A percentile compares a stretch with the other conserved stretches of the same genome.
phyloP scores from a whole-genome alignment of 1,139 yeast genomes.

The Eremothecium cymbalariae region DNA sequence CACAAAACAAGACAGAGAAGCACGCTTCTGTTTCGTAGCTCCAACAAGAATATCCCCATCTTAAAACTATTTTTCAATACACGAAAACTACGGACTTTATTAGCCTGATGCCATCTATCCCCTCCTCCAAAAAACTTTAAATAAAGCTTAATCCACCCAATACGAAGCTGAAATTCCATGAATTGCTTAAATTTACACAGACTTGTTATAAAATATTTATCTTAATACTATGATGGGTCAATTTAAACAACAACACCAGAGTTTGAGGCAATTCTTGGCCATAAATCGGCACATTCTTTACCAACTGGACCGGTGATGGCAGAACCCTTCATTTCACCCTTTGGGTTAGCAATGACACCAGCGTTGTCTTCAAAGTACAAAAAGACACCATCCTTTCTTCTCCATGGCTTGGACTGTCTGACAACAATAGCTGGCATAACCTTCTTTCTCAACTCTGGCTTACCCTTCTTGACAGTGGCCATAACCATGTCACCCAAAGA shows the following conservation, averaged over 20 bases:
- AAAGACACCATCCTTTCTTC: conserved; percentile 99
- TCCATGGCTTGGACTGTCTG: conserved; percentile 99
- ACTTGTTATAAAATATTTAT: conserved; percentile 7
- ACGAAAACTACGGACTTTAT: too few relatives aligned
- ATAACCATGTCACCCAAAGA: conserved; percentile 99
- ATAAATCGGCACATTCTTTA: conserved; percentile 99
- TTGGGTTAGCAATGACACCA: conserved; percentile 99
- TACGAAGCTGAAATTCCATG: conserved; percentile 5
- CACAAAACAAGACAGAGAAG: too few relatives aligned
- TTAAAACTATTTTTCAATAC: too few relatives aligned
- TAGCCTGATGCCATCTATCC: too few relatives aligned
- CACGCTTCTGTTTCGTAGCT: too few relatives aligned
- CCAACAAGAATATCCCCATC: too few relatives aligned
- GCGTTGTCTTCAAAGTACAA: conserved; percentile 99
- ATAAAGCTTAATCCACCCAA: too few relatives aligned
- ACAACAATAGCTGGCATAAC: conserved; percentile 99
- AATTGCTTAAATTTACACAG: conserved; percentile 13
- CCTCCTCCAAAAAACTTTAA: too few relatives aligned
- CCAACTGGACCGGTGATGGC: conserved; percentile 99
- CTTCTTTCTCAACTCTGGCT: conserved; percentile 99
- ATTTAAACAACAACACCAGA: conserved; percentile 99
- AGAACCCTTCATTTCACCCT: conserved; percentile 99
- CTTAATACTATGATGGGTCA: conserved; percentile 12
- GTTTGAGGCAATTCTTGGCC: conserved; percentile 99
- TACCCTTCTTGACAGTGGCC: conserved; percentile 99